Evolutionary conservation across 164 flowering plant species (phyloP).

Genomic region (Stephania cephalantha): DNA sequence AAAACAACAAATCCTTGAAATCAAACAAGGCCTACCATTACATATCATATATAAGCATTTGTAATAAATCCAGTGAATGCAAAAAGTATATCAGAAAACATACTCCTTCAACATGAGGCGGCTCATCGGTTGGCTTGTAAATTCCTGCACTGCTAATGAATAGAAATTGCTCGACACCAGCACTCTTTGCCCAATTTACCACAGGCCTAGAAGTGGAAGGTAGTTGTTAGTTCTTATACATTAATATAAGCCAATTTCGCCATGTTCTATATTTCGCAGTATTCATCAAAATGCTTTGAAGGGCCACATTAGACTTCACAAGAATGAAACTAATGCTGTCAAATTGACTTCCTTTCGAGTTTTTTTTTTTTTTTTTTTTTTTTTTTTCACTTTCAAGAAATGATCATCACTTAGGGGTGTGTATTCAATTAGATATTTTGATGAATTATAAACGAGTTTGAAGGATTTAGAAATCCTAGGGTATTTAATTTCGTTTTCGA

Average conservation of each 20-base stretch:
- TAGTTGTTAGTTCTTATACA: slow-evolving; percentile 2
- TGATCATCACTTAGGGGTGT: too few species aligned
- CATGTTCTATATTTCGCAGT: neutral
- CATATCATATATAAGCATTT: neutral
- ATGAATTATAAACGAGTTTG: too few species aligned
- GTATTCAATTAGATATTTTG: too few species aligned
- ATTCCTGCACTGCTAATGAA: slow-evolving; percentile 98
- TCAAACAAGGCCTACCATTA: neutral
- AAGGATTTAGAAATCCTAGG: too few species aligned
- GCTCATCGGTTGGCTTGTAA: slow-evolving; percentile 85
- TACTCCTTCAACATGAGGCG: slow-evolving; percentile 99
- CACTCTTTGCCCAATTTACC: slow-evolving; percentile 86
- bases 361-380: neutral
- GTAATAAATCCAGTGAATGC: neutral
- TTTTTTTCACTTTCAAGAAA: too few species aligned
- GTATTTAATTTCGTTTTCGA: too few species aligned
- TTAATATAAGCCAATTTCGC: neutral
- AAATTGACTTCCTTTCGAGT: neutral
- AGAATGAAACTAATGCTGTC: neutral
- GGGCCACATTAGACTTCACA: neutral
- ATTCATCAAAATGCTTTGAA: neutral
- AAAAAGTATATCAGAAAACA: slow-evolving; percentile 5
- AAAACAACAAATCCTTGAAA: neutral
- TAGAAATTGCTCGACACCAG: slow-evolving; percentile 77
- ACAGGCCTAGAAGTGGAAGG: slow-evolving; percentile 61